phyloP scores from a whole-genome alignment of 2,329 filamentous ascomycete genomes.

The Raffaelea albimanens region DNA sequence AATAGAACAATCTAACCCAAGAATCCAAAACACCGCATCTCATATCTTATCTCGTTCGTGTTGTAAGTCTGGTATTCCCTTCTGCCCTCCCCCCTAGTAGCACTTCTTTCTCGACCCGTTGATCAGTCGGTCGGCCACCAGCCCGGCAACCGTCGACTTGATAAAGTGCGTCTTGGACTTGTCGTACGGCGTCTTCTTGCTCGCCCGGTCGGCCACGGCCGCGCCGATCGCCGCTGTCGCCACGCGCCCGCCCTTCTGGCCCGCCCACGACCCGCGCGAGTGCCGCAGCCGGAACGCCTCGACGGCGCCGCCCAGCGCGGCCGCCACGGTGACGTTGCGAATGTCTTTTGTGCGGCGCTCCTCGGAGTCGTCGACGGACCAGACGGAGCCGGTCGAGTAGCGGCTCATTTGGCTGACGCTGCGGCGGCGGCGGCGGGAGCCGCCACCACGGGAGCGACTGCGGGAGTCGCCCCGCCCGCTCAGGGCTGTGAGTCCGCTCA shows the following conservation, averaged over 20 bases:
- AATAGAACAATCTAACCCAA: too few relatives aligned
- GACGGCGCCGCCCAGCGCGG: slow-evolving; percentile 11
- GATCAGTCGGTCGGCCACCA: slow-evolving; percentile 14
- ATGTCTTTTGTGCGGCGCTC: not conserved
- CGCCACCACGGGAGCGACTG: too few relatives aligned
- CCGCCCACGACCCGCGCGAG: slow-evolving; percentile 11
- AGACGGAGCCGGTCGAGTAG: too few relatives aligned
- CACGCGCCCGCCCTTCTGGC: slow-evolving; percentile 11
- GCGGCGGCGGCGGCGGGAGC: too few relatives aligned
- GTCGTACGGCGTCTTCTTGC: slow-evolving; percentile 4
- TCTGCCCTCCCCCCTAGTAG: not conserved
- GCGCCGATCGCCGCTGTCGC: slow-evolving; percentile 14
- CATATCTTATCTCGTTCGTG: too few relatives aligned
- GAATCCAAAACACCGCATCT: too few relatives aligned
- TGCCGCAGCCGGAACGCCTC: slow-evolving; percentile 13
- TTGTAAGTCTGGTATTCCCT: not conserved
- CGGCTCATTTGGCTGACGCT: too few relatives aligned
- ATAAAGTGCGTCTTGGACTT: slow-evolving; percentile 14
- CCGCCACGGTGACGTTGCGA: slow-evolving; percentile 9
- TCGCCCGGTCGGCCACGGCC: slow-evolving; percentile 11
- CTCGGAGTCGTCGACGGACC: too few relatives aligned
- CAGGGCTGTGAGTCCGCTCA: too few relatives aligned
- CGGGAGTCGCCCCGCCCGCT: too few relatives aligned
- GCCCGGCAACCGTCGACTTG: slow-evolving; percentile 14
- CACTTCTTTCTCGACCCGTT: slow-evolving; percentile 16